Percentiles rank a stretch among this genome's conserved stretches.
These are phyloP conservation scores for Annulohypoxylon stygium DNA, from an alignment of 495 filamentous ascomycete genomes.

Conservation along the genomic window DNA sequence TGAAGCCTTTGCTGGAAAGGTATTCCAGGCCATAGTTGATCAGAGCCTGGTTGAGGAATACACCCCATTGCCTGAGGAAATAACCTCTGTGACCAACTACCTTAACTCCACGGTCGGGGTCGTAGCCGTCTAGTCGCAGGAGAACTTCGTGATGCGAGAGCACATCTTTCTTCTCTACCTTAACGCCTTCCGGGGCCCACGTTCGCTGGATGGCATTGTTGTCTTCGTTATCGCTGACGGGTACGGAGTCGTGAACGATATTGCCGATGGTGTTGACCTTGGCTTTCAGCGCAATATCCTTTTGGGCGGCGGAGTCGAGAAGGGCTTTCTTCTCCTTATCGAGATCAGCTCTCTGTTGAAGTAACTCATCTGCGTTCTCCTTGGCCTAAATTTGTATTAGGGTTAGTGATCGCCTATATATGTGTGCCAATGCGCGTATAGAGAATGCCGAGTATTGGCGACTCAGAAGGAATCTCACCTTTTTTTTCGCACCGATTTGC, in stretches of 20 bases:
- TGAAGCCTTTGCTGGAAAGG: constrained; percentile 80
- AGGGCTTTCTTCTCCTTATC: constrained; percentile 84
- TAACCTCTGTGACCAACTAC: constrained; percentile 96
- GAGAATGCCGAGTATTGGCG: constrained; percentile 13
- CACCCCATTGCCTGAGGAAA: constrained; percentile 87
- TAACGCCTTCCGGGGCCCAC: constrained; percentile 82
- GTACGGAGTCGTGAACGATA: constrained; percentile 91
- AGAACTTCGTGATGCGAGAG: constrained; percentile 97
- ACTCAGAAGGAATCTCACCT: constrained; percentile 65
- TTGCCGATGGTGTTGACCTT: constrained; percentile 93
- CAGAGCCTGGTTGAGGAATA: constrained; percentile 93
- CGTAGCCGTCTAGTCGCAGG: constrained; percentile 87
- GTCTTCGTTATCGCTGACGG: constrained; percentile 92
- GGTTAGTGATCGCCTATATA: constrained; percentile 14
- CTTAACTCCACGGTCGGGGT: constrained; percentile 93
- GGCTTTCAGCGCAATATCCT: constrained; percentile 76
- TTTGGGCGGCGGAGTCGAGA: constrained; percentile 77
- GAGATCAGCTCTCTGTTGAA: constrained; percentile 79
- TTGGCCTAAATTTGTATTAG: constrained; percentile 69
- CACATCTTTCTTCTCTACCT: constrained; percentile 73
- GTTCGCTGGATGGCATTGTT: constrained; percentile 80
- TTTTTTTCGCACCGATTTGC: constrained; percentile 92
- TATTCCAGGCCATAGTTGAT: constrained; percentile 96
- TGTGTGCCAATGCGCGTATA: background rate
- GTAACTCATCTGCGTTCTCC: constrained; percentile 80